These are phyloP conservation scores for Blastobotrys malaysiensis DNA, from an alignment of 1,139 yeast species.

Conservation along the genomic window DNA sequence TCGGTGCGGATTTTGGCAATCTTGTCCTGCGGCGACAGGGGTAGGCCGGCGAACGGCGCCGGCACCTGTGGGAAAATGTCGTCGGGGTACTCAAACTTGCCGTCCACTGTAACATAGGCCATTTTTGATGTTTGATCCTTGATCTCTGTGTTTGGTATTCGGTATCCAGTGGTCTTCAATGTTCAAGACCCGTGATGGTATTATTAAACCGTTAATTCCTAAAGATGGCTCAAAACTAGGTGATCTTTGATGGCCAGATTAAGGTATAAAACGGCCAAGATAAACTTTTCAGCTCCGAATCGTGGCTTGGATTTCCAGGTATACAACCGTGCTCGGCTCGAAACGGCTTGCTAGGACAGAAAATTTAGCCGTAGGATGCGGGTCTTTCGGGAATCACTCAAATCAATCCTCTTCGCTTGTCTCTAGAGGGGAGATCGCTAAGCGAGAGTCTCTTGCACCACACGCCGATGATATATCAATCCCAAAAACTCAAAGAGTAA, in stretches of 20 bases:
- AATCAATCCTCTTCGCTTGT: not conserved
- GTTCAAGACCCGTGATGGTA: too few relatives aligned
- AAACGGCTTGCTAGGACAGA: not conserved
- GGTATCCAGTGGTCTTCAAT: too few relatives aligned
- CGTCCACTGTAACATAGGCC: slow-evolving; percentile 1
- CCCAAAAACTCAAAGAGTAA: not conserved
- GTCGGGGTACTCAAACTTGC: slow-evolving; percentile 29
- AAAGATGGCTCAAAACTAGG: too few relatives aligned
- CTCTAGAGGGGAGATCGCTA: not conserved
- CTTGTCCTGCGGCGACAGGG: slow-evolving; percentile 28
- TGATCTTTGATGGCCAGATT: not conserved
- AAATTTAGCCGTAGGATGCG: not conserved
- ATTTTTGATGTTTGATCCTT: too few relatives aligned
- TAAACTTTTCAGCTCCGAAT: too few relatives aligned
- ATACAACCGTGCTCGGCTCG: not conserved
- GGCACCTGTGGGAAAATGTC: slow-evolving; percentile 28
- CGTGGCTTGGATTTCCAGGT: too few relatives aligned
- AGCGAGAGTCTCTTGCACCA: not conserved
- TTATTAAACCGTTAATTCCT: too few relatives aligned
- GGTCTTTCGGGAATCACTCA: too few relatives aligned
- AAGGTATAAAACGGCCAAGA: too few relatives aligned
- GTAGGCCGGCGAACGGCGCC: slow-evolving; percentile 28
- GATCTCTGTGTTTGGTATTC: too few relatives aligned
- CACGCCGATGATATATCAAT: not conserved
- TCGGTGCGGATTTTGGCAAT: slow-evolving; percentile 24